Evolutionary conservation across 2,329 filamentous ascomycete species (phyloP).

Genomic region (Exserohilum rostratum): DNA sequence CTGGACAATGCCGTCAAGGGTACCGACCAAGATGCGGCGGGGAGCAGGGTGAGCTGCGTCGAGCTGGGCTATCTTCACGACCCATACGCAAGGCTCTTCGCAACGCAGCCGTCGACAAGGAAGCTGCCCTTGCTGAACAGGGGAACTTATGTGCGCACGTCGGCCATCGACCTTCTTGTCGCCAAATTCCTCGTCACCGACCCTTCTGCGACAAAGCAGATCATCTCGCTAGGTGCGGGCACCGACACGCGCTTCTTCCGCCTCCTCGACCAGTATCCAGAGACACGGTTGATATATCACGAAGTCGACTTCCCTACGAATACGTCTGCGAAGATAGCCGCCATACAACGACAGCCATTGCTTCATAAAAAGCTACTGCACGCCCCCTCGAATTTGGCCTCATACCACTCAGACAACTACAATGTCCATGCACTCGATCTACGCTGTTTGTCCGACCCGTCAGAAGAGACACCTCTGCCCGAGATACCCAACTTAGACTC

Average conservation of each 20-base stretch:
- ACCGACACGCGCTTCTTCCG: slow-evolving; percentile 90
- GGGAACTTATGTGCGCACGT: slow-evolving; percentile 92
- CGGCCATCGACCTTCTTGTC: slow-evolving; percentile 80
- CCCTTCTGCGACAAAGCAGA: slow-evolving; percentile 64
- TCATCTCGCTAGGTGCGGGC: slow-evolving; percentile 90
- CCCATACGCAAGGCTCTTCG: slow-evolving; percentile 75
- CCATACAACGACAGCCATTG: slow-evolving; percentile 44
- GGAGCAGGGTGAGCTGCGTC: slow-evolving; percentile 87
- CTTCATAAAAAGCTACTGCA: slow-evolving; percentile 37
- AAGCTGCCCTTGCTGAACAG: slow-evolving; percentile 92
- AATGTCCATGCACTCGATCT: slow-evolving; percentile 69
- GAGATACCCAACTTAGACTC: slow-evolving; percentile 55
- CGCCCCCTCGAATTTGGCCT: slow-evolving; percentile 37
- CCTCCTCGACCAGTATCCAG: slow-evolving; percentile 61
- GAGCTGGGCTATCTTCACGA: slow-evolving; percentile 84
- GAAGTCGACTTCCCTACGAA: slow-evolving; percentile 88
- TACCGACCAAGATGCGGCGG: slow-evolving; percentile 89
- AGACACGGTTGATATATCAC: slow-evolving; percentile 72
- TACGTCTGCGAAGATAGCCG: slow-evolving; percentile 67
- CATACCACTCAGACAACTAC: slow-evolving; percentile 58
- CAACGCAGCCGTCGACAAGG: slow-evolving; percentile 61
- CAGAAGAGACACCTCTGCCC: slow-evolving; percentile 26
- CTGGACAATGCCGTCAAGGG: slow-evolving; percentile 81
- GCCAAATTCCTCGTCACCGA: slow-evolving; percentile 67
- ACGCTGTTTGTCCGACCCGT: slow-evolving; percentile 58